Conservation (phyloP, 305 asterid genomes). For the Fraxinus greggii region DNA sequence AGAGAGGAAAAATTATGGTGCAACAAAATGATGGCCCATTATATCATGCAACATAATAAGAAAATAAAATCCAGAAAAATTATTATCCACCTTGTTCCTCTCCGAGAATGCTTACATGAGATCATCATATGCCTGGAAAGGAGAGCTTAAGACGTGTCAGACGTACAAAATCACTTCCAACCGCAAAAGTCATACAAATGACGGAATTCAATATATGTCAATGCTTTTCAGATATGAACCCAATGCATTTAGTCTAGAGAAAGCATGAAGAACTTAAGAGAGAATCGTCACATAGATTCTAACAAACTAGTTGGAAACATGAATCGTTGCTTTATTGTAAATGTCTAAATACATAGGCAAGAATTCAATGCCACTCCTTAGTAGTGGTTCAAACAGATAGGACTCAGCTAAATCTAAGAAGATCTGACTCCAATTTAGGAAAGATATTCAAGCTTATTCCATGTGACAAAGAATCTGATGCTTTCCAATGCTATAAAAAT, state of each 20-base stretch:
- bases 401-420: neutral
- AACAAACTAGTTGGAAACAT: neutral
- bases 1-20: slow-evolving; percentile 2
- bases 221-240: slow-evolving; percentile 5
- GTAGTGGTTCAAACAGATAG: neutral
- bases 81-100: slow-evolving; percentile 76
- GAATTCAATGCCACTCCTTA: neutral
- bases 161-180: slow-evolving; percentile 17
- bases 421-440: slow-evolving; percentile 4
- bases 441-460: slow-evolving; percentile 5
- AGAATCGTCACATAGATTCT: neutral
- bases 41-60: slow-evolving; percentile 12
- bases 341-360: neutral
- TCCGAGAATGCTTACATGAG: slow-evolving; percentile 93
- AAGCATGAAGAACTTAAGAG: slow-evolving; percentile 4
- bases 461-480: slow-evolving; percentile 73
- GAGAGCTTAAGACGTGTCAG: slow-evolving; percentile 30
- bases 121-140: slow-evolving; percentile 81
- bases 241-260: neutral
- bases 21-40: slow-evolving; percentile 13
- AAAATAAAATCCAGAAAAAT: slow-evolving; percentile 1
- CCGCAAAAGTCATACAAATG: neutral
- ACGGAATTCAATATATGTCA: neutral
- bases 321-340: neutral
- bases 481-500: slow-evolving; percentile 74